These are phyloP conservation scores for Aspergillus jensenii DNA, from an alignment of 2,329 filamentous ascomycete species.

Conservation along the genomic window DNA sequence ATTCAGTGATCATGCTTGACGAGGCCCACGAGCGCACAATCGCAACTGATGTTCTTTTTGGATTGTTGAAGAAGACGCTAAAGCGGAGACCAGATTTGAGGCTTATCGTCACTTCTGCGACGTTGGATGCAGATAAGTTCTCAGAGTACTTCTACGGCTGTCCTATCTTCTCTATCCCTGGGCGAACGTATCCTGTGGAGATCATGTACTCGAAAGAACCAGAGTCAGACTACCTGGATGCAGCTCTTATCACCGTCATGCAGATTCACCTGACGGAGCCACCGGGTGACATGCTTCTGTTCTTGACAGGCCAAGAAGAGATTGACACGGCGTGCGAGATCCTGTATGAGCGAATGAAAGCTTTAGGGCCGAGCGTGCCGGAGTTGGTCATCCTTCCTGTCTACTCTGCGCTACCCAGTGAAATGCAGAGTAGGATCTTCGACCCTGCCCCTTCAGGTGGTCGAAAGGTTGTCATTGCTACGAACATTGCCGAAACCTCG, in stretches of 20 bases:
- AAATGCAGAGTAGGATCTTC: slow-evolving; percentile 93
- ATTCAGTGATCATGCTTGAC: slow-evolving; percentile 97
- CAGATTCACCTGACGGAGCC: slow-evolving; percentile 95
- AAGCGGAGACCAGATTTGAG: slow-evolving; percentile 85
- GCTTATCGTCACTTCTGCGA: slow-evolving; percentile 94
- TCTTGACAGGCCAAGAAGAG: slow-evolving; percentile 95
- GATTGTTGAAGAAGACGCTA: slow-evolving; percentile 87
- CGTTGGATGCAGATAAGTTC: slow-evolving; percentile 95
- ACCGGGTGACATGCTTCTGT: slow-evolving; percentile 89
- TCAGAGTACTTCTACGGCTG: slow-evolving; percentile 94
- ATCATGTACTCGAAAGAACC: slow-evolving; percentile 94
- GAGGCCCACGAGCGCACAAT: slow-evolving; percentile 98
- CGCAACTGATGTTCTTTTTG: slow-evolving; percentile 92
- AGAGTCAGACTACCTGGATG: slow-evolving; percentile 92
- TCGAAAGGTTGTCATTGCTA: slow-evolving; percentile 94
- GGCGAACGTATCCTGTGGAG: slow-evolving; percentile 92
- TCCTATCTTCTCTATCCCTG: slow-evolving; percentile 95
- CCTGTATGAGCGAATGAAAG: slow-evolving; percentile 93
- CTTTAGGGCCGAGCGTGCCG: slow-evolving; percentile 82
- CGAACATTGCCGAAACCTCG: slow-evolving; percentile 96
- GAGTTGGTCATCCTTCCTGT: slow-evolving; percentile 92
- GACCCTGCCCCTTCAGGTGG: slow-evolving; percentile 83
- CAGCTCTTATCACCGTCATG: slow-evolving; percentile 95
- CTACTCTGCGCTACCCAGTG: slow-evolving; percentile 89
- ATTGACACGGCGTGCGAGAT: slow-evolving; percentile 96